phyloP scores from a whole-genome alignment of 116 monocot genomes.

The Thalassia testudinum region DNA sequence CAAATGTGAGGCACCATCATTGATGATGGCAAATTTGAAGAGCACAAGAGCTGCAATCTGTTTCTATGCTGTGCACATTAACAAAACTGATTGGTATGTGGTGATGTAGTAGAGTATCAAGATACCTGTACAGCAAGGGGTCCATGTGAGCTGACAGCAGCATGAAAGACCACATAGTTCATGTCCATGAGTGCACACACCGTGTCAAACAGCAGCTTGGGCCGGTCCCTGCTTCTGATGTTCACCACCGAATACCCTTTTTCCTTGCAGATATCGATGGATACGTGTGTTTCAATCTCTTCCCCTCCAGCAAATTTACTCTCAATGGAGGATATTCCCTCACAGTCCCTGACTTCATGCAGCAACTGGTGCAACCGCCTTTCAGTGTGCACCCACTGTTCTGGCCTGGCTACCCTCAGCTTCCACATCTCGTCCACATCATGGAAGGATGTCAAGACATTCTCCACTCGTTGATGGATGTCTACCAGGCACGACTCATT shows the following conservation, averaged over 20 bases:
- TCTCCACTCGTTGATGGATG: conserved; percentile 28
- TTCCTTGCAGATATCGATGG: background rate
- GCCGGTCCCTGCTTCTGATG: too few species aligned
- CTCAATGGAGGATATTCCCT: conserved; percentile 9
- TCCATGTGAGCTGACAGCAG: too few species aligned
- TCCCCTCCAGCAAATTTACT: background rate
- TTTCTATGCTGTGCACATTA: background rate
- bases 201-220: too few species aligned
- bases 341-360: conserved; percentile 30
- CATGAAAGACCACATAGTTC: too few species aligned
- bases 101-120: background rate
- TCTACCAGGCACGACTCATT: conserved; percentile 9
- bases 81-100: background rate
- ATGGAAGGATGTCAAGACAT: conserved; percentile 26
- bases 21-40: too few species aligned
- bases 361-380: conserved; percentile 60
- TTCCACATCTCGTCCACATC: conserved; percentile 10
- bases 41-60: too few species aligned
- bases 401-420: conserved; percentile 13
- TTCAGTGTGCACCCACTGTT: conserved; percentile 26
- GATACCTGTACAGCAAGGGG: background rate
- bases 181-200: too few species aligned
- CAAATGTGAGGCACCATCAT: background rate
- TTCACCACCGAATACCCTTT: too few species aligned
- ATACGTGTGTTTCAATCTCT: too few species aligned